These are phyloP conservation scores for Fusarium agapanthi DNA, from an alignment of 2,329 filamentous ascomycete species.

Conservation along the genomic window DNA sequence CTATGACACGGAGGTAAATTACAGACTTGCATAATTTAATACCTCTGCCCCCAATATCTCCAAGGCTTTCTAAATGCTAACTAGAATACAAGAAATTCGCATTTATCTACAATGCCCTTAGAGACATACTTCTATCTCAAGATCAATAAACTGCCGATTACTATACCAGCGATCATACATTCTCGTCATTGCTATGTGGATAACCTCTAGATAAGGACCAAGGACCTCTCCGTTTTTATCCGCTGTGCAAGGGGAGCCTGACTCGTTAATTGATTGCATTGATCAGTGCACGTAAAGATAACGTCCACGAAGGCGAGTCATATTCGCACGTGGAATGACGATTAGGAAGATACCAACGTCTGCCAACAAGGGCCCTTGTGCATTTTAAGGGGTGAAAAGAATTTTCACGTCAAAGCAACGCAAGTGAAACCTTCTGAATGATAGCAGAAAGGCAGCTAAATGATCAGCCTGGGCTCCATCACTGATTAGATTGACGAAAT, in stretches of 20 bases:
- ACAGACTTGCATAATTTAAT: no score
- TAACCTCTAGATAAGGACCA: background rate
- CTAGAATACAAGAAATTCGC: no score
- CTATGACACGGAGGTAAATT: accelerated
- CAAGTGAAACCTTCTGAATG: background rate
- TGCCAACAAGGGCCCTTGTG: background rate
- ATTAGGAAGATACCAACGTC: background rate
- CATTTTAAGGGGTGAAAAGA: background rate
- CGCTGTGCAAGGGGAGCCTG: background rate
- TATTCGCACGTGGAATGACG: background rate
- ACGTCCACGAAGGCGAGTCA: background rate
- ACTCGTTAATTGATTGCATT: background rate
- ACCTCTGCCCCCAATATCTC: accelerated
- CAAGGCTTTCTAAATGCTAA: no score
- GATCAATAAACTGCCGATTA: no score
- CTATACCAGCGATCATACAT: background rate
- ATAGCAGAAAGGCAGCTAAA: background rate
- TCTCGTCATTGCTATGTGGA: background rate
- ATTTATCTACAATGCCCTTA: no score
- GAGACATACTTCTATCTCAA: no score
- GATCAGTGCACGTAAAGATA: background rate
- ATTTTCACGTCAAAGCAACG: background rate
- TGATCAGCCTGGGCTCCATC: background rate
- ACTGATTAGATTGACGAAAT: background rate
- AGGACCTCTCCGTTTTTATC: background rate